A percentile compares a stretch with the other conserved stretches of the same genome.
phyloP scores from a whole-genome alignment of 2,329 filamentous ascomycete genomes.

The Lachnellula arida region DNA sequence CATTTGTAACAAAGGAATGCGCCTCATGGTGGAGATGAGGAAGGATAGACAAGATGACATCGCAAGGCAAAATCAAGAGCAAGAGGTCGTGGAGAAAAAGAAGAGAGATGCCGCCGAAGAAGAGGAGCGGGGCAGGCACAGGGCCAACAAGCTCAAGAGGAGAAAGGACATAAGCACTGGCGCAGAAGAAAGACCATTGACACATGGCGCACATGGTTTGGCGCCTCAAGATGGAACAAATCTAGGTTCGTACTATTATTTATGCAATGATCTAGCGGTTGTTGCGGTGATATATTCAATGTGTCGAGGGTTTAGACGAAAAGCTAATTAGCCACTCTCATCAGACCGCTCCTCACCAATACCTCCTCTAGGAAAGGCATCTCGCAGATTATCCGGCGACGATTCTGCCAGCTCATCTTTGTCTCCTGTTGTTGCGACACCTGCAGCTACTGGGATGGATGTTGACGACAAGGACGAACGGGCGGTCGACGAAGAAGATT shows the following conservation, averaged over 20 bases:
- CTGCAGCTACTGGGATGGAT: slow-evolving; percentile 45
- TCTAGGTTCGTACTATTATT: slow-evolving; percentile 43
- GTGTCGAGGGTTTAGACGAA: not conserved
- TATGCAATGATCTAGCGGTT: not conserved
- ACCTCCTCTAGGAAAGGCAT: slow-evolving; percentile 16
- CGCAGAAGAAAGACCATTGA: slow-evolving; percentile 54
- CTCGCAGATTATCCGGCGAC: slow-evolving; percentile 25
- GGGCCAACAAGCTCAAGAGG: slow-evolving; percentile 67
- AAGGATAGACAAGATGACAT: slow-evolving; percentile 57
- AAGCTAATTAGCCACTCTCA: not conserved
- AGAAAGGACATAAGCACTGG: slow-evolving; percentile 65
- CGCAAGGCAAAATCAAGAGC: slow-evolving; percentile 32
- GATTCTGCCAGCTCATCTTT: slow-evolving; percentile 57
- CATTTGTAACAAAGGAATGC: slow-evolving; percentile 69
- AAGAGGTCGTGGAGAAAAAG: slow-evolving; percentile 42
- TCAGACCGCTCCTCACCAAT: slow-evolving; percentile 22
- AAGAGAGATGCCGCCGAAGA: slow-evolving; percentile 44
- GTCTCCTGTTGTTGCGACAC: slow-evolving; percentile 48
- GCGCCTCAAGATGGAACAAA: slow-evolving; percentile 59
- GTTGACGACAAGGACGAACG: slow-evolving; percentile 48
- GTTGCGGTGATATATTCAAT: not conserved
- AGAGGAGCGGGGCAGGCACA: slow-evolving; percentile 43
- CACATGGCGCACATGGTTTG: slow-evolving; percentile 58
- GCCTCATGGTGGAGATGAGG: slow-evolving; percentile 60
- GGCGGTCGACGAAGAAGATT: slow-evolving; percentile 44